phyloP scores from a whole-genome alignment of 495 filamentous ascomycete species.

The Tuber brumale region DNA sequence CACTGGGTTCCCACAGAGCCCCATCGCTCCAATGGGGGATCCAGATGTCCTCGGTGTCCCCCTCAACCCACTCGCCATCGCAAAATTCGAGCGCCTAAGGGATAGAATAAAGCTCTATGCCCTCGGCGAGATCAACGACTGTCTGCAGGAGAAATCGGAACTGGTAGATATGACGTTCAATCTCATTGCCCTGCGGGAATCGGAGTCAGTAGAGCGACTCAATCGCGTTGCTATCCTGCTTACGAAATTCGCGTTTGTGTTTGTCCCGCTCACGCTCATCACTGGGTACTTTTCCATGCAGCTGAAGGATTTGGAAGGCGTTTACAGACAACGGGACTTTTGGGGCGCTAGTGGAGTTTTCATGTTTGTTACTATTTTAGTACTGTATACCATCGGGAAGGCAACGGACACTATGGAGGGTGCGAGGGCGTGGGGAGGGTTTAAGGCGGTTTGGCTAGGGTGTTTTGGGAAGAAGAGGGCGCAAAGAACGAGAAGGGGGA shows the following conservation, averaged over 20 bases:
- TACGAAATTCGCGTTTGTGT: slow-evolving; percentile 75
- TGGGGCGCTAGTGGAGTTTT: slow-evolving; percentile 69
- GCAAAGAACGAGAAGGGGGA: slow-evolving; percentile 9
- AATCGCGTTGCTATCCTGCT: slow-evolving; percentile 75
- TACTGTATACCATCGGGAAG: slow-evolving; percentile 48
- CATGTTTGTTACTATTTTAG: slow-evolving; percentile 55
- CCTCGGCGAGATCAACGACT: slow-evolving; percentile 72
- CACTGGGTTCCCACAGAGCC: background rate
- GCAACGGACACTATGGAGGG: slow-evolving; percentile 36
- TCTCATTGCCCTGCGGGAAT: slow-evolving; percentile 77
- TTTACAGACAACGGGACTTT: slow-evolving; percentile 59
- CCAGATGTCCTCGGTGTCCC: slow-evolving; percentile 49
- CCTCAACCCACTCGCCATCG: slow-evolving; percentile 58
- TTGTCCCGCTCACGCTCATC: slow-evolving; percentile 76
- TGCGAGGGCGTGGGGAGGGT: slow-evolving; percentile 27
- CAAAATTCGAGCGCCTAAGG: slow-evolving; percentile 67
- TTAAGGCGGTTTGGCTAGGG: slow-evolving; percentile 34
- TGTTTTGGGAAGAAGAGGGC: slow-evolving; percentile 18
- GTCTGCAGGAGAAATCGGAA: slow-evolving; percentile 68
- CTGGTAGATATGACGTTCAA: slow-evolving; percentile 72
- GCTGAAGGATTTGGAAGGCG: slow-evolving; percentile 52
- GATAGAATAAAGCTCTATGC: slow-evolving; percentile 74
- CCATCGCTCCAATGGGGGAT: slow-evolving; percentile 24
- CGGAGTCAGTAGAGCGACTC: slow-evolving; percentile 67
- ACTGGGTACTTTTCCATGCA: slow-evolving; percentile 77